A percentile compares a stretch with the other conserved stretches of the same genome.
Evolutionary conservation across 148 eudicot genomes (phyloP).

Genomic region (Spergularia bocconei): DNA sequence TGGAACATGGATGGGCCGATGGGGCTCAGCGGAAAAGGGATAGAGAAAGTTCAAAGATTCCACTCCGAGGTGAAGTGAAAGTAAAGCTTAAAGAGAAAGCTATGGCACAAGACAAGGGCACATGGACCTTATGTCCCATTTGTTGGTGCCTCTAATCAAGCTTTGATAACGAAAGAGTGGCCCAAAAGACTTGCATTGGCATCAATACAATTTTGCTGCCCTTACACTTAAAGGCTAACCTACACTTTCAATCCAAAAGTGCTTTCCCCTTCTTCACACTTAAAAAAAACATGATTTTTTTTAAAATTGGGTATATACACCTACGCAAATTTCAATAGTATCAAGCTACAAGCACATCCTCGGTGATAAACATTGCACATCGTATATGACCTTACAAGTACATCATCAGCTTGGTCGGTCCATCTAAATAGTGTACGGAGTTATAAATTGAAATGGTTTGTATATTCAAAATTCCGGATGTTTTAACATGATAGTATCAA

Average conservation of each 20-base stretch:
- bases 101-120: neutral
- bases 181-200: neutral
- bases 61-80: conserved; percentile 7
- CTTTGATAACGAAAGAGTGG: neutral
- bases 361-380: too few species aligned
- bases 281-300: too few species aligned
- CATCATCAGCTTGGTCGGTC: too few species aligned
- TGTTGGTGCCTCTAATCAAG: neutral
- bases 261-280: neutral
- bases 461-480: too few species aligned
- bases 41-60: neutral
- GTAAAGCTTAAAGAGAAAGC: neutral
- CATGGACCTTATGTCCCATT: conserved; percentile 8
- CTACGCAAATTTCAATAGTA: too few species aligned
- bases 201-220: conserved; percentile 13
- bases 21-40: neutral
- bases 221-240: neutral
- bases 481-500: too few species aligned
- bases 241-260: conserved; percentile 2
- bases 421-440: too few species aligned
- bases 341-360: too few species aligned
- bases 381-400: too few species aligned
- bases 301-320: too few species aligned
- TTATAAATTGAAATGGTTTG: too few species aligned
- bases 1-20: conserved; percentile 2